These are phyloP conservation scores for Phytophthora palmivora DNA, from an alignment of 352 stramenopile species.

Conservation along the genomic window DNA sequence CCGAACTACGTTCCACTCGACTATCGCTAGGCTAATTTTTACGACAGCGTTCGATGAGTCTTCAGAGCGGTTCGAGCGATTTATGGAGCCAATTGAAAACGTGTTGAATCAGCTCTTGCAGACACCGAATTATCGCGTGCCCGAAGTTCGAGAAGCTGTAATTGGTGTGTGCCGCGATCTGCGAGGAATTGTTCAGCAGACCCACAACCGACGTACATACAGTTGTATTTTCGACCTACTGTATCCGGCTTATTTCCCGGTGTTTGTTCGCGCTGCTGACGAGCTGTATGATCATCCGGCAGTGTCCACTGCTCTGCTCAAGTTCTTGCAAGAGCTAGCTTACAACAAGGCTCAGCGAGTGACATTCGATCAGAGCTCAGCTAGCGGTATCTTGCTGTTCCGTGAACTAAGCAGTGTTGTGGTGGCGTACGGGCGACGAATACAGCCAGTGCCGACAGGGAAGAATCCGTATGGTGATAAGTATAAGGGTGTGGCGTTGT, in stretches of 20 bases:
- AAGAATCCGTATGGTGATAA: slow-evolving; percentile 95
- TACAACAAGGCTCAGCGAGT: slow-evolving; percentile 97
- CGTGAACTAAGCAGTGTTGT: slow-evolving; percentile 95
- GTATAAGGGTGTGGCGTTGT: slow-evolving; percentile 98
- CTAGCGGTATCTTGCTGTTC: slow-evolving; percentile 99
- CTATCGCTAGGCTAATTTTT: slow-evolving; percentile 96
- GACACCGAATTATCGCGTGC: slow-evolving; percentile 74
- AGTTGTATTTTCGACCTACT: slow-evolving; percentile 98
- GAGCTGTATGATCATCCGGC: slow-evolving; percentile 94
- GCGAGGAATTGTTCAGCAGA: slow-evolving; percentile 95
- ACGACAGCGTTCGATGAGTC: slow-evolving; percentile 95
- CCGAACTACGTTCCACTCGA: slow-evolving; percentile 98
- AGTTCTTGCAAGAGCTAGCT: slow-evolving; percentile 96
- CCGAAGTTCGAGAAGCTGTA: slow-evolving; percentile 88
- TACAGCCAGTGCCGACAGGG: slow-evolving; percentile 80
- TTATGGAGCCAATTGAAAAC: slow-evolving; percentile 94
- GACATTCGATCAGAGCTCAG: slow-evolving; percentile 98
- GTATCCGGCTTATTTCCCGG: slow-evolving; percentile 96
- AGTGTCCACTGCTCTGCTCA: slow-evolving; percentile 96
- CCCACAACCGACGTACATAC: slow-evolving; percentile 97
- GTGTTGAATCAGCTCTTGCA: slow-evolving; percentile 85
- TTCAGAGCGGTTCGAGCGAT: slow-evolving; percentile 95
- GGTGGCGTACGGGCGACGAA: slow-evolving; percentile 94
- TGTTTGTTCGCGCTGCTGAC: slow-evolving; percentile 95
- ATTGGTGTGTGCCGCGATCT: slow-evolving; percentile 98